These are phyloP conservation scores for Cafeteria roenbergensis DNA, from an alignment of 108 stramenopile genomes.

Conservation along the genomic window DNA sequence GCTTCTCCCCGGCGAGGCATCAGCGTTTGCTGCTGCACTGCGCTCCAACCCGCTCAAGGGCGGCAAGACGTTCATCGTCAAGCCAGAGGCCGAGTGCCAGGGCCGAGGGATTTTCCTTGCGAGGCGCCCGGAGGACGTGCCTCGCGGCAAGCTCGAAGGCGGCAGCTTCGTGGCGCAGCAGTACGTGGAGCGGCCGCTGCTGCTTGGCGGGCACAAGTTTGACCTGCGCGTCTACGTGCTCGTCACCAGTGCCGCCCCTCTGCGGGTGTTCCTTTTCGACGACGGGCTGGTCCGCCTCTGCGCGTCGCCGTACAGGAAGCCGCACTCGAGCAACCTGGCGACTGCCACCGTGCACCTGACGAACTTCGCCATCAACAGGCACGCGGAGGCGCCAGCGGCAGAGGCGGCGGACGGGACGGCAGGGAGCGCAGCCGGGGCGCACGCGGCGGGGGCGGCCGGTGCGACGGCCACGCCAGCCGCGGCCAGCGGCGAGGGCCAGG, in stretches of 20 bases:
- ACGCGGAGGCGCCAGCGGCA: slow-evolving; percentile 14
- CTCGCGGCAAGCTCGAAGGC: too few relatives aligned
- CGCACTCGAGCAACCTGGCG: slow-evolving; percentile 46
- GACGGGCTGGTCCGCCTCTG: slow-evolving; percentile 56
- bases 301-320: slow-evolving; percentile 56
- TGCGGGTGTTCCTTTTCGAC: slow-evolving; percentile 56
- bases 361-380: slow-evolving; percentile 64
- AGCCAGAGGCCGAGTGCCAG: slow-evolving; percentile 50
- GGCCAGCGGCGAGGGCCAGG: too few relatives aligned
- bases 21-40: slow-evolving; percentile 47
- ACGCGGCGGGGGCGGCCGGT: too few relatives aligned
- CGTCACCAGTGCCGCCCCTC: slow-evolving; percentile 52
- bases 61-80: slow-evolving; percentile 57
- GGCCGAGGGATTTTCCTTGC: slow-evolving; percentile 63
- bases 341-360: slow-evolving; percentile 67
- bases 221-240: slow-evolving; percentile 66
- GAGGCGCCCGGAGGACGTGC: slow-evolving; percentile 40
- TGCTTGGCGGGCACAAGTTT: slow-evolving; percentile 69
- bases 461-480: too few relatives aligned
- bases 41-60: slow-evolving; percentile 39
- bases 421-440: slow-evolving; percentile 18
- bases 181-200: slow-evolving; percentile 57
- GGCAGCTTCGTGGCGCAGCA: slow-evolving; percentile 51
- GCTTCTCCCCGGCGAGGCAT: slow-evolving; percentile 48
- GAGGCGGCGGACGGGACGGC: slow-evolving; percentile 27